A percentile compares a stretch with the other conserved stretches of the same genome.
Conservation (phyloP, 495 filamentous ascomycete genomes). For the Opeltia flavorubescens region DNA sequence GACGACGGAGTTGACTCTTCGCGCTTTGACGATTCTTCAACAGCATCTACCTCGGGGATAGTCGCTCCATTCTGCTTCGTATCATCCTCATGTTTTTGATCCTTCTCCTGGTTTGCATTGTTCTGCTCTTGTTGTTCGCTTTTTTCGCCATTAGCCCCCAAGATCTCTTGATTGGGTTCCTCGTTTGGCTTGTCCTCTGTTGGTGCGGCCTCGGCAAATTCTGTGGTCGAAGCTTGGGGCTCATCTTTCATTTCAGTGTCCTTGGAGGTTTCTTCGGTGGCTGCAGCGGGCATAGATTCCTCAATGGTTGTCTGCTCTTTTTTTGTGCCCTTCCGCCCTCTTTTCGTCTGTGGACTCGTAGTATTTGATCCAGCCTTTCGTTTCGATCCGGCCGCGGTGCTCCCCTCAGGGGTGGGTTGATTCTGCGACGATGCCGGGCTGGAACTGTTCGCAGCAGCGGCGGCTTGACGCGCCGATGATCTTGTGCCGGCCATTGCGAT, state of each 20-base stretch:
- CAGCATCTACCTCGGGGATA: conserved; percentile 9
- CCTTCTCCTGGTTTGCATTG: not conserved
- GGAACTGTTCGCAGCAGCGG: conserved; percentile 4
- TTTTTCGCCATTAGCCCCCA: conserved; percentile 2
- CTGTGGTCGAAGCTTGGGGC: not conserved
- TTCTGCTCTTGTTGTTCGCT: not conserved
- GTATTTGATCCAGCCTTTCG: conserved; percentile 11
- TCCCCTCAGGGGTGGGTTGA: conserved; percentile 3
- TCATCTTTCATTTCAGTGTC: conserved; percentile 8
- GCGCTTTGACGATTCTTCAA: conserved; percentile 29
- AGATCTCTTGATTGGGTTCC: not conserved
- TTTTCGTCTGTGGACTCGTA: conserved; percentile 10
- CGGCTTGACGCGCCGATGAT: conserved; percentile 16
- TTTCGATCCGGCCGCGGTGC: conserved; percentile 9
- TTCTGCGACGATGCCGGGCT: conserved; percentile 10
- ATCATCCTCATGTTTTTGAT: conserved; percentile 1
- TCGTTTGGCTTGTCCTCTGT: conserved; percentile 4
- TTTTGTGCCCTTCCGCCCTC: conserved; percentile 12
- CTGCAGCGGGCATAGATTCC: conserved; percentile 10
- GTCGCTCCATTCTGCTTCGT: conserved; percentile 5
- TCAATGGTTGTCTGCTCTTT: conserved; percentile 18
- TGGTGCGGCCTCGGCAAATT: not conserved
- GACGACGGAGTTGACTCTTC: conserved; percentile 50
- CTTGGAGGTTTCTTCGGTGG: conserved; percentile 4
- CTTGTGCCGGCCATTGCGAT: conserved; percentile 12